Evolutionary conservation across 805 yeast genomes (phyloP).

Genomic region (Pichia thaimueangensis): DNA sequence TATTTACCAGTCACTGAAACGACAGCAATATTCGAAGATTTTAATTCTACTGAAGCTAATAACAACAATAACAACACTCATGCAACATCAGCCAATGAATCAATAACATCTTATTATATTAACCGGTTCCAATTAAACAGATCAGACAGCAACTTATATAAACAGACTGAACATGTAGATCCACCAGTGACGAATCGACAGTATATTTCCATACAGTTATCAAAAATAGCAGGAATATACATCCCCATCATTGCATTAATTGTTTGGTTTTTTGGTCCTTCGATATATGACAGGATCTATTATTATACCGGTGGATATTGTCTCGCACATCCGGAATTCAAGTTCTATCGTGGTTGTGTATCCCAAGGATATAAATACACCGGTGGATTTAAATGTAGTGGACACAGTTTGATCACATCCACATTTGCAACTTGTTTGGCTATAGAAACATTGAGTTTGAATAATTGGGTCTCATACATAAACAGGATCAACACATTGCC

Average conservation of each 20-base stretch:
- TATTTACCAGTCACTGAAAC: constrained; percentile 17
- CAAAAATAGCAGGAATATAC: constrained; percentile 19
- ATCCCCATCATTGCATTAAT: constrained; percentile 19
- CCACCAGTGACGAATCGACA: not conserved
- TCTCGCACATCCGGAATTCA: constrained; percentile 15
- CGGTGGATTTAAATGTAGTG: constrained; percentile 37
- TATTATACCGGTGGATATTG: constrained; percentile 37
- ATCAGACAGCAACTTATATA: constrained; percentile 2
- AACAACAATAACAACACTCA: not conserved
- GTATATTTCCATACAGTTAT: constrained; percentile 13
- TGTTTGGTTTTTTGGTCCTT: constrained; percentile 32
- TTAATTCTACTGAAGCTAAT: no score
- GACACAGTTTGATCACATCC: constrained; percentile 35
- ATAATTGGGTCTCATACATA: constrained; percentile 7
- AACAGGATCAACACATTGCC: not conserved
- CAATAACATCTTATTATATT: no score
- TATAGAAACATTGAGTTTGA: constrained; percentile 17
- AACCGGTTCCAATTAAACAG: constrained; percentile 3
- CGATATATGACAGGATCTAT: constrained; percentile 29
- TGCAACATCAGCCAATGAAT: not conserved
- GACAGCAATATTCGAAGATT: not conserved
- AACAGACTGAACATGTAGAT: constrained; percentile 3
- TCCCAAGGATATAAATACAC: constrained; percentile 28
- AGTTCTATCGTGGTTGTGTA: constrained; percentile 20
- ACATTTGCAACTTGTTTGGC: constrained; percentile 28